These are phyloP conservation scores for Aspergillus tamarii DNA, from an alignment of 2,329 filamentous ascomycete species.

Conservation along the genomic window DNA sequence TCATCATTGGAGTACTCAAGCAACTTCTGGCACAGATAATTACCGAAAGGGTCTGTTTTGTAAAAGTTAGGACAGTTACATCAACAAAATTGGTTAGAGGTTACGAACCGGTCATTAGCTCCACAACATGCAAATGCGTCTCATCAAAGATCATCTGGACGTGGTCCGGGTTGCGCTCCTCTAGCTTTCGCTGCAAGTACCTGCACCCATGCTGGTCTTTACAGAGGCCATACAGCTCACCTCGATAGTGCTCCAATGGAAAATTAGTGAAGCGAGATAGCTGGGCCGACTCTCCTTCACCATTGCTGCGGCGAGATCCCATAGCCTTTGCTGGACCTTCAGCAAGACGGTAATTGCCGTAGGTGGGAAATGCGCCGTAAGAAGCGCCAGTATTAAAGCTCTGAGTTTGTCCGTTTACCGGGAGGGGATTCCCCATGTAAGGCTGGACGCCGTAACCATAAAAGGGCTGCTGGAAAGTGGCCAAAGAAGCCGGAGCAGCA, in stretches of 20 bases:
- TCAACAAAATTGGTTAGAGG: not conserved
- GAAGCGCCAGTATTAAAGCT: constrained; percentile 59
- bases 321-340: constrained; percentile 78
- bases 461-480: constrained; percentile 43
- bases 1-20: constrained; percentile 94
- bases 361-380: constrained; percentile 56
- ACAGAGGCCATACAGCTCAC: constrained; percentile 86
- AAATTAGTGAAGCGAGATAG: constrained; percentile 81
- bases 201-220: constrained; percentile 98
- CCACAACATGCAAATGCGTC: constrained; percentile 89
- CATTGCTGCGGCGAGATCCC: constrained; percentile 60
- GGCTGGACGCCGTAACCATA: constrained; percentile 57
- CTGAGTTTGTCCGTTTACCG: constrained; percentile 38
- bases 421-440: constrained; percentile 56
- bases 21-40: constrained; percentile 98
- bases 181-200: constrained; percentile 95
- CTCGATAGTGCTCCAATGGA: constrained; percentile 76
- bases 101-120: constrained; percentile 81
- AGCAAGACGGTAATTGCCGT: constrained; percentile 61
- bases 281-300: constrained; percentile 55
- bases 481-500: constrained; percentile 36
- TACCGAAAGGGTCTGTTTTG: constrained; percentile 82
- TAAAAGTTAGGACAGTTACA: constrained; percentile 25
- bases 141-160: constrained; percentile 93
- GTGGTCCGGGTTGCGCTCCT: constrained; percentile 81